These are phyloP conservation scores for Carex arenaria DNA, from an alignment of 202 grass and related monocot genomes.

Conservation along the genomic window DNA sequence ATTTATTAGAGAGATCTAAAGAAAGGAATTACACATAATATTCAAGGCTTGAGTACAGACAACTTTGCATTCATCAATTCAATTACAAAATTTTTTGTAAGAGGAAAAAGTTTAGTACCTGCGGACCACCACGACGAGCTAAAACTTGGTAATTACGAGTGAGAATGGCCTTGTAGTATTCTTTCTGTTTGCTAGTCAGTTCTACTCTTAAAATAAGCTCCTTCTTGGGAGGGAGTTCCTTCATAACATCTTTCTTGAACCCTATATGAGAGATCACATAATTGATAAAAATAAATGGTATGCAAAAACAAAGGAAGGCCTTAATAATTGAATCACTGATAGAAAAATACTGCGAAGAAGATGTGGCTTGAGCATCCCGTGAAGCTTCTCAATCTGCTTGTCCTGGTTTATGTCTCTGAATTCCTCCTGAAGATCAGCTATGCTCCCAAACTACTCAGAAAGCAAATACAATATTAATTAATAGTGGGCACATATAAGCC, in stretches of 20 bases:
- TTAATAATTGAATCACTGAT: constrained; percentile 1
- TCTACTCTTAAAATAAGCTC: constrained; percentile 98
- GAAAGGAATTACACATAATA: constrained; percentile 29
- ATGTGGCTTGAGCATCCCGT: constrained; percentile 90
- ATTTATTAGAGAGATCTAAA: constrained; percentile 96
- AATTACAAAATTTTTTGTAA: not conserved
- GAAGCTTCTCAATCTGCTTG: constrained; percentile 92
- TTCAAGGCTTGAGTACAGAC: not conserved
- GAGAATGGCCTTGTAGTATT: constrained; percentile 99
- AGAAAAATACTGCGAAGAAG: constrained; percentile 82
- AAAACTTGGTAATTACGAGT: constrained; percentile 94
- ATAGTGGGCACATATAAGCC: not conserved
- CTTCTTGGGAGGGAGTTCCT: constrained; percentile 98
- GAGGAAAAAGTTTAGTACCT: constrained; percentile 51
- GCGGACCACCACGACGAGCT: constrained; percentile 80
- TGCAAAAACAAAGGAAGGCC: constrained; percentile 10
- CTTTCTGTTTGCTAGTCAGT: constrained; percentile 90
- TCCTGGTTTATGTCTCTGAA: constrained; percentile 99
- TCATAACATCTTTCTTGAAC: constrained; percentile 99
- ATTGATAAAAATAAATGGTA: constrained; percentile 11
- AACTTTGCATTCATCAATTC: not conserved
- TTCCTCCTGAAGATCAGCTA: constrained; percentile 89
- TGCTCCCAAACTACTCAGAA: constrained; percentile 93
- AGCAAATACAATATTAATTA: constrained; percentile 18
- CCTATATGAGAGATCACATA: constrained; percentile 52